Base-by-base conservation (phyloP, 306 rosid species). In the Luffa acutangula region DNA sequence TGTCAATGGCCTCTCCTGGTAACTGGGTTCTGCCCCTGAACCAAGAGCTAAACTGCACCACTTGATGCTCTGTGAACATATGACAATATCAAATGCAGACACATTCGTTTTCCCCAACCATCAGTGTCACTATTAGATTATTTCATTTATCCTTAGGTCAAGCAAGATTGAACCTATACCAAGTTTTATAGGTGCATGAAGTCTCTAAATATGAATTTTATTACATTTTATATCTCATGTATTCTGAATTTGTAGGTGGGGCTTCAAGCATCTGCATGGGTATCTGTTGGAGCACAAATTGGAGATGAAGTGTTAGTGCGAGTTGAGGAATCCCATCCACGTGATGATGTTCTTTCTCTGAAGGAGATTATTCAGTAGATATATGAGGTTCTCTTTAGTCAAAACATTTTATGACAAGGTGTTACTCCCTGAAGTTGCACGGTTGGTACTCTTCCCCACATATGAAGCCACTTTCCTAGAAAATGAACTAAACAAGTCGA, bases 291-390 rank as follows among this genome's bases (percentile, higher is more conserved):
- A 76, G 84, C 85, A 72, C 89, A 93, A 79, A 57, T 93, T 76
- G 98, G 99, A 57, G 97, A 96, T 76, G 97, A 90, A 87, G 84
- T 93, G 81, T 42, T 69, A 81, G 98, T 96, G 72, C 87, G 73
- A 83, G 91, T 96, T 83, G 98, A 88, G 81, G 90, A 89, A 78
- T 89, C 97, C 82, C 90, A 90, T 88, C 97, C 98, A 5, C 98
- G 97, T 49, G 99, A 91, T 84, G 98, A 92, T 59, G 52, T 88
- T 52, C 82, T 96, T 79, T 84, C 79, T 75, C 86, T 96, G 54
- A 91, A 93, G 88, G 99, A 93, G 89, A 88, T 85, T 54, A 42
- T 82, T 78, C 80, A 21, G 64, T 82, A 82, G 80, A 36, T 43
- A 62, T 45, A 25, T 49, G 78, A 75, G 49, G 20, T 53, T n/a